A percentile compares a stretch with the other conserved stretches of the same genome.
Conservation (phyloP, 2,329 filamentous ascomycete genomes). For the Plenodomus tracheiphilus region DNA sequence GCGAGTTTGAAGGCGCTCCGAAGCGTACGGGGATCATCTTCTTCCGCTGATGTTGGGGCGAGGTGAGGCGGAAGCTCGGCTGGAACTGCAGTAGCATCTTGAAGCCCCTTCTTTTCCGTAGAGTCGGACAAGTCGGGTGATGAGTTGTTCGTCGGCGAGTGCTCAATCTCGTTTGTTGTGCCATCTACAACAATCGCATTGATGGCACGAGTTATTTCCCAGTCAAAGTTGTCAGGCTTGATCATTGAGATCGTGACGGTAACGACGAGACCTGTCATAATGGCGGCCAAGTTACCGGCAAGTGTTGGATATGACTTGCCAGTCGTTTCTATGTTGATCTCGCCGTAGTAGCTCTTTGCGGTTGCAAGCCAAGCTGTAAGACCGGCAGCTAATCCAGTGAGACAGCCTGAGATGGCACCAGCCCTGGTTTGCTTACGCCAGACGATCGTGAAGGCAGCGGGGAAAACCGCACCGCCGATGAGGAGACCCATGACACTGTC, state of each 20-base stretch:
- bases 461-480: conserved; percentile 49
- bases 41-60: conserved; percentile 15
- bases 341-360: conserved; percentile 43
- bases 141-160: conserved; percentile 6
- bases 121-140: conserved; percentile 9
- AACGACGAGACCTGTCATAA: conserved; percentile 40
- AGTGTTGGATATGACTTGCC: conserved; percentile 46
- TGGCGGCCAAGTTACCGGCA: conserved; percentile 44
- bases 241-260: conserved; percentile 41
- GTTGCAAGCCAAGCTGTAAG: conserved; percentile 45
- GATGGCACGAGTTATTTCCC: conserved; percentile 45
- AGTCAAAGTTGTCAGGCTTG: conserved; percentile 45
- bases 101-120: conserved; percentile 13
- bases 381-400: conserved; percentile 39
- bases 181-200: conserved; percentile 31
- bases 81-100: conserved; percentile 1
- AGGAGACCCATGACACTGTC: conserved; percentile 46
- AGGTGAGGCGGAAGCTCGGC: conserved; percentile 20
- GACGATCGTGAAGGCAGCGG: conserved; percentile 41
- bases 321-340: conserved; percentile 45
- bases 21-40: conserved; percentile 37
- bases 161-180: conserved; percentile 5
- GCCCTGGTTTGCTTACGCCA: conserved; percentile 41
- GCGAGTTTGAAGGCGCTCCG: conserved; percentile 44
- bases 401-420: conserved; percentile 39